Percentiles rank a stretch among this genome's conserved stretches.
Evolutionary conservation across 2,329 filamentous ascomycete species (phyloP).

Genomic region (Trichoderma polysporum): DNA sequence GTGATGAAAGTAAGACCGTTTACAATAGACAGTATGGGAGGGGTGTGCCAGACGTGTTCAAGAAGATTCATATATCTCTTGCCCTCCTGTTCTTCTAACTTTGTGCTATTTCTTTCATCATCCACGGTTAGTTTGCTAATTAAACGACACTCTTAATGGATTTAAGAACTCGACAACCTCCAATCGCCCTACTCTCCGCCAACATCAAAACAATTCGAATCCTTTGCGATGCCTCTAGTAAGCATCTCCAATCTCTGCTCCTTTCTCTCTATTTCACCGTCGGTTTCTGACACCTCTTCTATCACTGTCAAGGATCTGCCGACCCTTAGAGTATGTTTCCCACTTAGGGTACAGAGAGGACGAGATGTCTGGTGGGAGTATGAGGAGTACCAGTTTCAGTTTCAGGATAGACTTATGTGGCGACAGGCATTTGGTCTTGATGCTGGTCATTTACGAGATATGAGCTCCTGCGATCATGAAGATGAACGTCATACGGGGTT

Average conservation of each 20-base stretch:
- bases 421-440: conserved; percentile 8
- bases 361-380: background rate
- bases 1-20: background rate
- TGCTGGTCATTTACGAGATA: background rate
- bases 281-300: background rate
- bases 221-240: background rate
- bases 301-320: background rate
- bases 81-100: background rate
- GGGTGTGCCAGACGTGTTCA: background rate
- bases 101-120: background rate
- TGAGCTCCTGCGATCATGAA: background rate
- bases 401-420: conserved; percentile 17
- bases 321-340: conserved; percentile 8
- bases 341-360: background rate
- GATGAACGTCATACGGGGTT: background rate
- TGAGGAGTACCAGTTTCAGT: conserved; percentile 19
- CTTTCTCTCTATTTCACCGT: background rate
- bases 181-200: background rate
- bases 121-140: background rate
- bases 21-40: background rate
- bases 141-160: background rate
- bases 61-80: background rate
- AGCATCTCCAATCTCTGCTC: background rate
- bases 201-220: background rate
- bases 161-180: background rate